Percentiles rank a stretch among this genome's conserved stretches.
Conservation (phyloP, 306 rosid genomes). For the Dalbergia cultrata region DNA sequence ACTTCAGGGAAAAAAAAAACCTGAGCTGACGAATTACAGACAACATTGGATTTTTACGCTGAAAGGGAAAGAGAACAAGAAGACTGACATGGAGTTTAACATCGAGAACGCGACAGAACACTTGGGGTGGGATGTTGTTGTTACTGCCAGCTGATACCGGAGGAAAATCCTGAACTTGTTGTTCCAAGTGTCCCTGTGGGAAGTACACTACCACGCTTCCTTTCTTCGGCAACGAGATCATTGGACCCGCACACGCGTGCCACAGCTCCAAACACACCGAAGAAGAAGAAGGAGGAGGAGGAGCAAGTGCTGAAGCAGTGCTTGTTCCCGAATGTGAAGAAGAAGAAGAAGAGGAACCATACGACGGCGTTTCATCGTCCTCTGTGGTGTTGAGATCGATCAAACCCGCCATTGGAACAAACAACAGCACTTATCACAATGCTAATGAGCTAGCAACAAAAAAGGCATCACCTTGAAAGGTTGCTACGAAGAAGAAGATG, state of each 20-base stretch:
- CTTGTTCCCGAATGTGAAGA: slow-evolving; percentile 29
- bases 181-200: slow-evolving; percentile 90
- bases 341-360: slow-evolving; percentile 53
- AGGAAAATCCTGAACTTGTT: slow-evolving; percentile 64
- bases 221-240: slow-evolving; percentile 86
- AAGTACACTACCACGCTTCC: slow-evolving; percentile 79
- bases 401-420: slow-evolving; percentile 62
- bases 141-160: slow-evolving; percentile 39
- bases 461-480: neutral
- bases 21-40: slow-evolving; percentile 40
- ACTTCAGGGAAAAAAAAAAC: neutral
- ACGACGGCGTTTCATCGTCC: slow-evolving; percentile 78
- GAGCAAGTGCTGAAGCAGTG: slow-evolving; percentile 4
- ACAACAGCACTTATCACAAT: neutral
- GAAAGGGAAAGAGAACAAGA: neutral
- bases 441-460: neutral
- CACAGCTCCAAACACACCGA: slow-evolving; percentile 88
- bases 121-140: slow-evolving; percentile 74
- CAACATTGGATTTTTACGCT: slow-evolving; percentile 22
- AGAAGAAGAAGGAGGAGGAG: slow-evolving; percentile 34
- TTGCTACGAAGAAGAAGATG: neutral
- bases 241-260: slow-evolving; percentile 97
- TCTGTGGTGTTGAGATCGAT: slow-evolving; percentile 93
- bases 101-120: slow-evolving; percentile 85
- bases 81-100: slow-evolving; percentile 81